phyloP scores from a whole-genome alignment of 345 rosid species.

The Clausena lansium region DNA sequence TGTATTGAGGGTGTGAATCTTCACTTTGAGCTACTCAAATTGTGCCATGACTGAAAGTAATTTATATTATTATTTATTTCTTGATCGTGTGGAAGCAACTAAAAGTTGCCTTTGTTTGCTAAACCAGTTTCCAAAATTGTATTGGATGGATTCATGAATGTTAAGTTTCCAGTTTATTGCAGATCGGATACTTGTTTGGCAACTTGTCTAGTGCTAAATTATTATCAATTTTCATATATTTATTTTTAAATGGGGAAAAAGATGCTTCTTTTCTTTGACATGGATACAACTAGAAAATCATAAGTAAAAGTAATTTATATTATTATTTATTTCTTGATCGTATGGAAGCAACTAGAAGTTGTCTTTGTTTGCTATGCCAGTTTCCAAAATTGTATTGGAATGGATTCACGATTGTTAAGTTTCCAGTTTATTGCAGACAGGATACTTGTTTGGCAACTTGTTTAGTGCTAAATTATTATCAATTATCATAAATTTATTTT shows the following conservation, averaged over 20 bases:
- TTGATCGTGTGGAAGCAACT: constrained; percentile 5
- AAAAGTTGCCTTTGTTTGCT: not conserved
- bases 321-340: not conserved
- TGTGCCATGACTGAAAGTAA: not conserved
- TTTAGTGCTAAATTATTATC: not conserved
- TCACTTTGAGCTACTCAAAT: not conserved
- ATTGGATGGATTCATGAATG: not conserved
- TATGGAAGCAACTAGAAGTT: constrained; percentile 6
- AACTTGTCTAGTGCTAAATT: not conserved
- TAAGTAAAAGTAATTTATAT: not conserved
- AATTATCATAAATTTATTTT: not conserved
- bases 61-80: not conserved
- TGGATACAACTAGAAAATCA: not conserved
- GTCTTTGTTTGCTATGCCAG: not conserved
- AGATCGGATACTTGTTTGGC: not conserved
- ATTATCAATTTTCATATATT: not conserved
- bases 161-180: not conserved
- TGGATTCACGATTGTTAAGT: not conserved
- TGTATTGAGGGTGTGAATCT: constrained; percentile 1
- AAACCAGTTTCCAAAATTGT: not conserved
- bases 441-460: not conserved
- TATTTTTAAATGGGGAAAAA: not conserved
- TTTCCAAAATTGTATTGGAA: not conserved
- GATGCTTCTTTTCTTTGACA: not conserved
- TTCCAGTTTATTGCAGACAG: not conserved